Conservation (phyloP, 106 monocot genomes). For the Narthecium ossifragum region DNA sequence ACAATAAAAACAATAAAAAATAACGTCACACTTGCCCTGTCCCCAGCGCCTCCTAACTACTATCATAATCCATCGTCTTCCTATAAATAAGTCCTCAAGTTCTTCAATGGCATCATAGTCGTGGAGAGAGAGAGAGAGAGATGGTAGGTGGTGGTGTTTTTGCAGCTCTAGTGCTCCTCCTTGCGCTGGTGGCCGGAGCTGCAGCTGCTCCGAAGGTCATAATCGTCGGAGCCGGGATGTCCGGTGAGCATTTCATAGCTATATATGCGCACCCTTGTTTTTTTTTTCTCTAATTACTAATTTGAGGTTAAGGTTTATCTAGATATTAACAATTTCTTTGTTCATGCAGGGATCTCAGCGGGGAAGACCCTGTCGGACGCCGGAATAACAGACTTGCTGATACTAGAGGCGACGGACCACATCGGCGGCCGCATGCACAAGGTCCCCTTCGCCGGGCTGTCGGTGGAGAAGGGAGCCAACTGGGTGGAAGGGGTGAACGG, state of each 20-base stretch:
- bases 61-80: too few relatives aligned
- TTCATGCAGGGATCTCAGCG: slow-evolving; percentile 45
- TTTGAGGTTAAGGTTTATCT: not conserved
- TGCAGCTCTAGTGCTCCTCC: too few relatives aligned
- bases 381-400: slow-evolving; percentile 40
- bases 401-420: slow-evolving; percentile 61
- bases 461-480: slow-evolving; percentile 68
- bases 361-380: slow-evolving; percentile 54
- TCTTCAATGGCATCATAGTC: too few relatives aligned
- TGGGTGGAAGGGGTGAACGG: slow-evolving; percentile 82
- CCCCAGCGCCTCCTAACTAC: too few relatives aligned
- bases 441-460: slow-evolving; percentile 41
- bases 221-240: slow-evolving; percentile 6
- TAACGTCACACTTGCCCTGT: too few relatives aligned
- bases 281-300: not conserved
- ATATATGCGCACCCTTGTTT: too few relatives aligned
- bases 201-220: not conserved
- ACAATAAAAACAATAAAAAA: too few relatives aligned
- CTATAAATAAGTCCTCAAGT: too few relatives aligned
- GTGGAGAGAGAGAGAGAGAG: too few relatives aligned
- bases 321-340: too few relatives aligned
- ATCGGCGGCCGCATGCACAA: slow-evolving; percentile 78
- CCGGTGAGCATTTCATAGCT: not conserved
- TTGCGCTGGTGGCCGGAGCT: too few relatives aligned
- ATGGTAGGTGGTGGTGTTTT: too few relatives aligned